Percentiles rank a stretch among this genome's conserved stretches.
Evolutionary conservation across 2,329 filamentous ascomycete genomes (phyloP).

Genomic region (Trichophyton mentagrophytes): DNA sequence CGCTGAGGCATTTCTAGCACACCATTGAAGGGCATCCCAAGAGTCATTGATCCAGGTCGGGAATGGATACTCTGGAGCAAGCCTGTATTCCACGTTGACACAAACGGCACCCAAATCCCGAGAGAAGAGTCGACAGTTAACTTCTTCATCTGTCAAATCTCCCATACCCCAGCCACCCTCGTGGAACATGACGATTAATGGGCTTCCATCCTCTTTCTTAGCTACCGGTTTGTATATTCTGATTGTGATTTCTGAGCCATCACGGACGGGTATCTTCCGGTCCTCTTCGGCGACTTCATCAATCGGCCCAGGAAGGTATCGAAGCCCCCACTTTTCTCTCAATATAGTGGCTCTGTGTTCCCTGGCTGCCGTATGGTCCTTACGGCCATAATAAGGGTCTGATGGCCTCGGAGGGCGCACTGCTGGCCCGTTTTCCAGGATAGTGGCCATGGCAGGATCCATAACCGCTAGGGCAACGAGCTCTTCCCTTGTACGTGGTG

Average conservation of each 20-base stretch:
- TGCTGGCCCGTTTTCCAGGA: not conserved
- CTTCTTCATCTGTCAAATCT: not conserved
- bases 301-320: not conserved
- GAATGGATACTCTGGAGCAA: conserved; percentile 29
- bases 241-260: not conserved
- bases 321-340: not conserved
- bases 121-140: conserved; percentile 2
- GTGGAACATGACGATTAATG: not conserved
- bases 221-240: not conserved
- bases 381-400: not conserved
- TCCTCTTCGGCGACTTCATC: not conserved
- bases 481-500: not conserved
- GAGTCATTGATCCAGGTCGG: conserved; percentile 30
- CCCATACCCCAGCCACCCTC: conserved; percentile 1
- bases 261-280: conserved; percentile 1
- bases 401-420: not conserved
- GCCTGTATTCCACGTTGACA: conserved; percentile 35
- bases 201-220: not conserved
- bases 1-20: conserved; percentile 22
- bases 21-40: conserved; percentile 31
- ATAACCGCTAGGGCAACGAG: not conserved
- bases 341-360: conserved; percentile 1
- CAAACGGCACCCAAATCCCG: conserved; percentile 27
- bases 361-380: not conserved
- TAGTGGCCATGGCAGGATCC: not conserved